Conservation (phyloP, 345 rosid genomes). For the Cochlearia excelsa region DNA sequence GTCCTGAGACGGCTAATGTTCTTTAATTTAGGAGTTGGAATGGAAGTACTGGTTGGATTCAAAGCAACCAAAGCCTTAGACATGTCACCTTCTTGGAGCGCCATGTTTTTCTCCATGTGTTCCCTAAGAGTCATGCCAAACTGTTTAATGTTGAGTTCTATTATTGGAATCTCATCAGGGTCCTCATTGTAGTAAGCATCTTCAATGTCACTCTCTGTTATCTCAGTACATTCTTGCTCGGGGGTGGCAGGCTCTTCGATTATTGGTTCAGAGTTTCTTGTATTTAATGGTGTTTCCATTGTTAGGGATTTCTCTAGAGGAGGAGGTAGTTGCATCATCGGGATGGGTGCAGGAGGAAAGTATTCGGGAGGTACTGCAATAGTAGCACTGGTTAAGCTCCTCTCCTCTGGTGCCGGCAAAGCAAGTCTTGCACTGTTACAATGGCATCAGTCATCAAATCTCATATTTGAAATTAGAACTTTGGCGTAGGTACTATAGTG, state of each 20-base stretch:
- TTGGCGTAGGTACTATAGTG: conserved; percentile 9
- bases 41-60: conserved; percentile 53
- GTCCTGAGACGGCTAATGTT: conserved; percentile 78
- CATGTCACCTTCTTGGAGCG: conserved; percentile 70
- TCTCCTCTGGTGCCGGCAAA: conserved; percentile 80
- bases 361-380: conserved; percentile 24
- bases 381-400: conserved; percentile 45
- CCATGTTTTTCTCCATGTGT: conserved; percentile 61
- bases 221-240: conserved; percentile 47
- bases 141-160: conserved; percentile 59
- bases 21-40: conserved; percentile 75
- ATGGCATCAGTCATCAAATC: conserved; percentile 28
- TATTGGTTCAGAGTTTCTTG: conserved; percentile 53
- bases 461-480: conserved; percentile 22
- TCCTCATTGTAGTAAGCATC: conserved; percentile 54
- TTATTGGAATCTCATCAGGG: conserved; percentile 80
- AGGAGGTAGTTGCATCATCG: conserved; percentile 45
- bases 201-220: conserved; percentile 65
- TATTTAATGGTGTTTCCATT: conserved; percentile 19
- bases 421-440: conserved; percentile 83
- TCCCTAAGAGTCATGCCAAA: conserved; percentile 56
- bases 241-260: conserved; percentile 89
- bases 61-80: conserved; percentile 87
- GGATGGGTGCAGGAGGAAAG: conserved; percentile 40
- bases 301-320: conserved; percentile 34